Percentiles rank a stretch among this genome's conserved stretches.
Evolutionary conservation across 352 stramenopile genomes (phyloP).

Genomic region (Lagenidium giganteum): DNA sequence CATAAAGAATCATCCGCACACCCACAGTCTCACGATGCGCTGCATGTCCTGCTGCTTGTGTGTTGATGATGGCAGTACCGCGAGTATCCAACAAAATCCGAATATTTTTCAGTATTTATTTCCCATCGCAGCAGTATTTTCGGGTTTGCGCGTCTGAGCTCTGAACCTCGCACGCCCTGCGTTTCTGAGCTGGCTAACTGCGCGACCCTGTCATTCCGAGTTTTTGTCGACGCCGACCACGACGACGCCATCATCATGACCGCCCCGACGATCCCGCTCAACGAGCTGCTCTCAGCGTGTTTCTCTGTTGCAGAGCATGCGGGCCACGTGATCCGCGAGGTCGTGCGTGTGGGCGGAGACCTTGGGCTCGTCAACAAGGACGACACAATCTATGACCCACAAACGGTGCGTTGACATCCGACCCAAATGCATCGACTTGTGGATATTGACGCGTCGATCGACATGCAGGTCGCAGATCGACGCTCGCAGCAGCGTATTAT

Average conservation of each 20-base stretch:
- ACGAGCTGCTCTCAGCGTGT: conserved; percentile 47
- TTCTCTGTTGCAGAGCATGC: conserved; percentile 46
- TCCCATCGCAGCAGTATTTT: neutral
- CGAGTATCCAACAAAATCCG: neutral
- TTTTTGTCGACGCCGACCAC: neutral
- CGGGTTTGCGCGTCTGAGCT: too few species aligned
- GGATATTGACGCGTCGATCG: too few species aligned
- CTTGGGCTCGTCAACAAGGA: conserved; percentile 76
- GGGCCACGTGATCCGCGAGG: conserved; percentile 63
- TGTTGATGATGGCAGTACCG: neutral
- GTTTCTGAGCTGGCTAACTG: too few species aligned
- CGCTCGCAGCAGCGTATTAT: conserved; percentile 73
- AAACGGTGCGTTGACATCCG: conserved; percentile 28
- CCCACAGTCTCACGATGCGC: too few species aligned
- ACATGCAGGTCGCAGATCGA: conserved; percentile 61
- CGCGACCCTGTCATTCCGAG: too few species aligned
- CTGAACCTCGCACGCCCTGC: too few species aligned
- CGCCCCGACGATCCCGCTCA: conserved; percentile 16
- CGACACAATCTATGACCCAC: conserved; percentile 66
- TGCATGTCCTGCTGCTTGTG: too few species aligned
- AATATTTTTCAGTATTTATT: neutral
- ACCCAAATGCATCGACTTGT: neutral
- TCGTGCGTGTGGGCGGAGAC: conserved; percentile 41
- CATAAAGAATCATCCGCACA: too few species aligned
- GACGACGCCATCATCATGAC: conserved; percentile 1